These are phyloP conservation scores for Auriculariales sp. DNA, from an alignment of 768 basidiomycete species.

Conservation along the genomic window DNA sequence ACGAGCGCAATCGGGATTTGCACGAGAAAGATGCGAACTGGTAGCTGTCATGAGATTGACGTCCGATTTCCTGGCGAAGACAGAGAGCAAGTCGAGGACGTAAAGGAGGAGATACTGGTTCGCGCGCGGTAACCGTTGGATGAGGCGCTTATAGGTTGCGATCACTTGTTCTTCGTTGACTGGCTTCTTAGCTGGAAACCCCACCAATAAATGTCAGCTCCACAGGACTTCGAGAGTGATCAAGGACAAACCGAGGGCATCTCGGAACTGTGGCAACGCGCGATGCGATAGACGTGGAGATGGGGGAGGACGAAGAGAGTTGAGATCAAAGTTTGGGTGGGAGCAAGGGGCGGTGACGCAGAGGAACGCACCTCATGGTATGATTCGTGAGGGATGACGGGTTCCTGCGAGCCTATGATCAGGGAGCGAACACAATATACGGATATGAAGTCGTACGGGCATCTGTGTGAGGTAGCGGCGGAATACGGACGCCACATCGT, in stretches of 20 bases:
- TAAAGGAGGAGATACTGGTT: slow-evolving; percentile 96
- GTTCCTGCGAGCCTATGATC: slow-evolving; percentile 42
- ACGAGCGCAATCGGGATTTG: too few species aligned
- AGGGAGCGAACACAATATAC: slow-evolving; percentile 2
- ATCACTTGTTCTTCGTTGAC: slow-evolving; percentile 61
- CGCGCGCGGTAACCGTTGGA: slow-evolving; percentile 68
- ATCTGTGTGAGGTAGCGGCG: slow-evolving; percentile 90
- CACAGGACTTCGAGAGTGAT: not conserved
- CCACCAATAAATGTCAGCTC: not conserved
- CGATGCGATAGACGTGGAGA: slow-evolving; percentile 9
- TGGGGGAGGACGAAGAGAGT: too few species aligned
- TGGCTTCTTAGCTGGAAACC: slow-evolving; percentile 44
- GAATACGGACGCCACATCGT: slow-evolving; percentile 95
- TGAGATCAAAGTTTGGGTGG: too few species aligned
- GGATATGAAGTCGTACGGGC: slow-evolving; percentile 52
- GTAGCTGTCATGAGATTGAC: slow-evolving; percentile 93
- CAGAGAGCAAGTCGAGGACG: slow-evolving; percentile 87
- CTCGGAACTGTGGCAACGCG: slow-evolving; percentile 66
- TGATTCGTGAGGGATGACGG: slow-evolving; percentile 83
- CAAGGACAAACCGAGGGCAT: slow-evolving; percentile 46
- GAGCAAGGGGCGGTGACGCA: not conserved
- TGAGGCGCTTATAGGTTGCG: slow-evolving; percentile 68
- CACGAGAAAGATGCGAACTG: slow-evolving; percentile 45
- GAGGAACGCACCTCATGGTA: slow-evolving; percentile 71
- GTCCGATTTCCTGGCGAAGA: slow-evolving; percentile 82